These are phyloP conservation scores for Plasmodium cynomolgi DNA, from an alignment of 169 alveolate species.

Conservation along the genomic window DNA sequence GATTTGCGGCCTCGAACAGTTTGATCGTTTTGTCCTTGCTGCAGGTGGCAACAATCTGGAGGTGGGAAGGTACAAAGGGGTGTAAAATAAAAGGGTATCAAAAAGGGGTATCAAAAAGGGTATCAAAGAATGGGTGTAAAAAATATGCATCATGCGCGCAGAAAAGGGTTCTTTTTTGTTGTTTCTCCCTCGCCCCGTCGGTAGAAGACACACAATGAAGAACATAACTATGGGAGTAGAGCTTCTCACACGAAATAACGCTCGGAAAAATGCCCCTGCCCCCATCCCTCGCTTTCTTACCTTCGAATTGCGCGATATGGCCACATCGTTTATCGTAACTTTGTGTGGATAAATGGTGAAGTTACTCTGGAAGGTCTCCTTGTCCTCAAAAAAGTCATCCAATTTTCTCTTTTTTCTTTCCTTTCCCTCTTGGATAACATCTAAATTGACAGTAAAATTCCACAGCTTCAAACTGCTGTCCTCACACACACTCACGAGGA, in stretches of 20 bases:
- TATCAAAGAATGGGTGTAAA: too few relatives aligned
- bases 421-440: neutral
- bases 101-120: too few relatives aligned
- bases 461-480: slow-evolving; percentile 67
- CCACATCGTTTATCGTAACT: slow-evolving; percentile 53
- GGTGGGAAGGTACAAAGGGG: neutral
- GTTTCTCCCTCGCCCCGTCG: too few relatives aligned
- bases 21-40: slow-evolving; percentile 71
- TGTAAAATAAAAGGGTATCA: too few relatives aligned
- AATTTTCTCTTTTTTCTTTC: slow-evolving; percentile 40
- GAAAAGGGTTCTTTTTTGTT: neutral
- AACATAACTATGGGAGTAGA: too few relatives aligned
- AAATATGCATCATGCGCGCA: neutral
- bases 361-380: slow-evolving; percentile 30
- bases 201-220: too few relatives aligned
- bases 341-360: slow-evolving; percentile 68
- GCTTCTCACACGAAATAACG: too few relatives aligned
- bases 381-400: slow-evolving; percentile 23
- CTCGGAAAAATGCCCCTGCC: too few relatives aligned
- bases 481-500: slow-evolving; percentile 74
- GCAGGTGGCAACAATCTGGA: slow-evolving; percentile 64
- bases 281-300: neutral
- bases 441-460: slow-evolving; percentile 22
- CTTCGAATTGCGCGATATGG: slow-evolving; percentile 50
- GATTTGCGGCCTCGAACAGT: slow-evolving; percentile 30